phyloP scores from a whole-genome alignment of 257 asterid species.

The Osmanthus fragrans region DNA sequence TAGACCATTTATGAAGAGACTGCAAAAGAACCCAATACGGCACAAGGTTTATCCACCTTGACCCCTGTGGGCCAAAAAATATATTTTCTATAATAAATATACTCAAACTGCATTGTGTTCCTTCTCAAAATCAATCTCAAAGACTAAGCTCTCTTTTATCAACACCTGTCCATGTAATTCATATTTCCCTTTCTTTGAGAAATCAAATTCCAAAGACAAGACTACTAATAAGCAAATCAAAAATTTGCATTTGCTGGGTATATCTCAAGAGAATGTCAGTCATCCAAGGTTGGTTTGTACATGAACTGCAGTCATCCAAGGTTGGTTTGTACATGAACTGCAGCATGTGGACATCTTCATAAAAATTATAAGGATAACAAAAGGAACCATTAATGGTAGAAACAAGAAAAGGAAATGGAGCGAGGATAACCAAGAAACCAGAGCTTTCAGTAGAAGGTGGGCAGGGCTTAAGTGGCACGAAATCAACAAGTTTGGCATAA shows the following conservation, averaged over 20 bases:
- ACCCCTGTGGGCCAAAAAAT: background rate
- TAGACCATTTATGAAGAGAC: background rate
- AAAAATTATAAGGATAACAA: background rate
- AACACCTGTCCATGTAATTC: background rate
- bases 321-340: background rate
- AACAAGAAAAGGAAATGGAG: background rate
- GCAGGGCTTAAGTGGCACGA: background rate
- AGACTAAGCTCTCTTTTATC: background rate
- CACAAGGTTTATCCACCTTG: background rate
- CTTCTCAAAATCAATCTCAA: background rate
- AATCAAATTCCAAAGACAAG: background rate
- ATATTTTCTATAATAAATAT: too few relatives aligned
- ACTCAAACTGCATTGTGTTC: background rate
- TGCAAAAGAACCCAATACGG: background rate
- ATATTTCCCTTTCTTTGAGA: background rate
- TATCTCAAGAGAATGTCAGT: background rate
- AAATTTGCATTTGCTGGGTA: background rate
- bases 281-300: background rate
- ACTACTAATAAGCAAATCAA: background rate
- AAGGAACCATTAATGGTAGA: background rate
- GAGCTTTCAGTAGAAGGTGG: background rate
- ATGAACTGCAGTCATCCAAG: background rate
- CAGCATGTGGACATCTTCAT: background rate
- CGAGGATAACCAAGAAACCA: background rate
- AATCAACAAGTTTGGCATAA: background rate